Evolutionary conservation across 176 grass and related monocot species (phyloP).

Genomic region (Oryza glaberrima): DNA sequence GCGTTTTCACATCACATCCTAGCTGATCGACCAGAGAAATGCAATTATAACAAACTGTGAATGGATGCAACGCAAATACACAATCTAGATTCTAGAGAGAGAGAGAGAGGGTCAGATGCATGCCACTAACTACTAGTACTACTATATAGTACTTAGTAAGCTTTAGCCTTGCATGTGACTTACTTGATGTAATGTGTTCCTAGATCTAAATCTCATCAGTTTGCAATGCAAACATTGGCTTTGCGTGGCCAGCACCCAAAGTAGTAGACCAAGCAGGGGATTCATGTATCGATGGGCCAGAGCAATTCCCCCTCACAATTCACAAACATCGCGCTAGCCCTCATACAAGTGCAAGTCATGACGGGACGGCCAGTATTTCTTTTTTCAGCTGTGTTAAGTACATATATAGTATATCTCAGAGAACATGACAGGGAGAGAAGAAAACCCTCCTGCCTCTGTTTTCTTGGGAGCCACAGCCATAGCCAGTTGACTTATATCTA

Average conservation of each 20-base stretch:
- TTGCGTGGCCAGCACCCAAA: constrained; percentile 43
- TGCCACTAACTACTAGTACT: neutral
- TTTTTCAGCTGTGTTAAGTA: neutral
- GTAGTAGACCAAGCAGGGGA: neutral
- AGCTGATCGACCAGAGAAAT: neutral
- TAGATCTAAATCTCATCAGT: neutral
- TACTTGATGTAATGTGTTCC: neutral
- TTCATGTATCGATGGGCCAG: neutral
- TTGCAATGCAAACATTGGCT: neutral
- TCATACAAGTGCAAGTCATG: neutral
- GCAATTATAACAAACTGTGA: neutral
- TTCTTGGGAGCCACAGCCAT: neutral
- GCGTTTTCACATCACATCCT: no score
- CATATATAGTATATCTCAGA: neutral
- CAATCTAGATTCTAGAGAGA: neutral
- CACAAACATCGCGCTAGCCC: neutral
- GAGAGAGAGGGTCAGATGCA: neutral
- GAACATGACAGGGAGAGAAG: neutral
- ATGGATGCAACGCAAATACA: neutral
- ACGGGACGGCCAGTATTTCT: neutral
- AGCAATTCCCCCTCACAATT: neutral
- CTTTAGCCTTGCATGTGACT: neutral
- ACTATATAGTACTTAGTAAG: neutral
- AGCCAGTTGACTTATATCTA: neutral
- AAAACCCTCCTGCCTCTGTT: neutral